Evolutionary conservation across 1,284 basidiomycete species (phyloP), one percentile per base, ranked within the genome.

Genomic region (Taiwanofungus camphoratus): DNA sequence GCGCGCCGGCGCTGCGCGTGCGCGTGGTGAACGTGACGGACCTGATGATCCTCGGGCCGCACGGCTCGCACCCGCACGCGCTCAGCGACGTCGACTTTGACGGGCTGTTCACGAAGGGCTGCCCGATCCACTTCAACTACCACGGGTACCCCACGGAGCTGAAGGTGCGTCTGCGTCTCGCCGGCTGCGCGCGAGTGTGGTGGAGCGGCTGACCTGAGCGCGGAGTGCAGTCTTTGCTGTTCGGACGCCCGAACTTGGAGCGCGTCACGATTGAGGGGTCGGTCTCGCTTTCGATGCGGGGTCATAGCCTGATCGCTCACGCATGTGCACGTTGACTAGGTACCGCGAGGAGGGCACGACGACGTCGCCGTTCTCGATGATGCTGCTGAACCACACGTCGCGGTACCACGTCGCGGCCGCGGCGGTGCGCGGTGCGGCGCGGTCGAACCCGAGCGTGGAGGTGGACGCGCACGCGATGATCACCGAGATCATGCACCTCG

Each of bases 21-120:
- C 79, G 87, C 20, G 83, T 90, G 36, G 79, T 90, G 44, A 90
- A 91, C 51, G 82, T 91, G 44, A 86, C 84, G 13, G 87, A 90
- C 56, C 68, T 90, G 20, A 86, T 93, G 78, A 82, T 92, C 46
- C 73, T 93, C 29, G 77, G 77, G 13, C 67, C 74, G 5, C 64
- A 63, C 16, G 82, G 81, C 34, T 62, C 70, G 7, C 91, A 94
- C 59, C 91, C 91, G 2, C 91, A 93, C 53, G 75, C 87, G 0
- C 69, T 92, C 37, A 71, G 63, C 49, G 69, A 78, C 34, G 73
- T 72, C 1, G 76, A 76, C 40, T 92, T 87, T 58, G 67, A 76
- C 26, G 68, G 73, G 18, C 70, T 92, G 20, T 90, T 92, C 66
- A 89, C 87, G 4, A 54, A 60, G 13, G 78, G 90, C 58, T 76